Evolutionary conservation across 1,284 basidiomycete species (phyloP), one percentile per base, ranked within the genome.

Genomic region (Ceratobasidium sp.): DNA sequence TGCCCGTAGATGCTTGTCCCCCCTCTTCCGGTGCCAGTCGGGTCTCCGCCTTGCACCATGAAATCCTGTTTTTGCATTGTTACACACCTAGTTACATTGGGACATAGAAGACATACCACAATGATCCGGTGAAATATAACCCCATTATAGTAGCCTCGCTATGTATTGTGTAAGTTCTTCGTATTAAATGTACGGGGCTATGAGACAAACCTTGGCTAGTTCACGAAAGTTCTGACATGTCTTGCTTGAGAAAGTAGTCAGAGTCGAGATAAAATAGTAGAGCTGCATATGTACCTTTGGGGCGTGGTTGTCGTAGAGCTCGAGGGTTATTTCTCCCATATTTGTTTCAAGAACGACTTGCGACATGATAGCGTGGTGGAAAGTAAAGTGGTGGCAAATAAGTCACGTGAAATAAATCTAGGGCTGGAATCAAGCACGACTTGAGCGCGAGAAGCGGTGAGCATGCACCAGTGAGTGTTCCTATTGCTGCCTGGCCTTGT

Each of bases 171-270:
- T 30, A 35, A 38, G 16, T 28, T 43, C 26, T 23, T 41, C 66
- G 14, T 55, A 18, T 38, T 13, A 43, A 21, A 9, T 30, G 63
- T 38, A 11, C 11, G 11, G 35, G 11, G 35, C 11, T 11, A 74
- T 76, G 69, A 73, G 93, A 4, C 92, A 92, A 73, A 90, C 87
- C 80, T 89, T 91, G 18, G 93, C 87, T 43, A 98, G 88, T 78
- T 95, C 94, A 73, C 88, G 86, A 82, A 98, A 98, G 85, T 98
- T 98, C 82, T 91, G 89, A 83, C 94, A 97, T n/a, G 95, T 96
- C 93, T 96, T 30, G 43, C 49, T 21, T 32, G 73, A 66, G 64
- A 55, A 55, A 70, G 72, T 72, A 61, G 18, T 69, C 52, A 69
- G 52, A 47, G 16, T 43, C 26, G 13, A 16, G 38, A n/a, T 11